Conservation (phyloP, 345 rosid species). For the Acer negundo region DNA sequence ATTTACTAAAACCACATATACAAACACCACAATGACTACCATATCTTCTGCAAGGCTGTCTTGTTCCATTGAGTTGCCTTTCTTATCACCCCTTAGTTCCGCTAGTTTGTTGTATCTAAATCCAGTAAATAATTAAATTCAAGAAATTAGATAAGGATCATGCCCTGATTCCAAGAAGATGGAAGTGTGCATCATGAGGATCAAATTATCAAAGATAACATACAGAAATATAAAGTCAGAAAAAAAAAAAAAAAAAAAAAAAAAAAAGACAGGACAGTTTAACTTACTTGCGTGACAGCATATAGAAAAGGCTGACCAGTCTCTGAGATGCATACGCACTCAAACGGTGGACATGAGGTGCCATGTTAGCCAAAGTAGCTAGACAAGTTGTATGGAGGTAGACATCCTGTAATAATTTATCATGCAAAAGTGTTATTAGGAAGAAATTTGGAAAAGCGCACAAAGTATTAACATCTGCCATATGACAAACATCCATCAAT, state of each 20-base stretch:
- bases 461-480: not conserved
- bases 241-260: constrained; percentile 4
- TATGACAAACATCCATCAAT: not conserved
- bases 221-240: not conserved
- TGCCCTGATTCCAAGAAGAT: constrained; percentile 6
- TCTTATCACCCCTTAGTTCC: constrained; percentile 65
- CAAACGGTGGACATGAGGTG: constrained; percentile 92
- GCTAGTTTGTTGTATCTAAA: constrained; percentile 88
- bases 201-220: constrained; percentile 10
- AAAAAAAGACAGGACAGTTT: not conserved
- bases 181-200: not conserved
- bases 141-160: constrained; percentile 4
- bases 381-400: constrained; percentile 97
- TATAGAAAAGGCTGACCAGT: constrained; percentile 92
- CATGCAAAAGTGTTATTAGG: not conserved
- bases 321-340: constrained; percentile 99
- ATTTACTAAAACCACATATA: constrained; percentile 6
- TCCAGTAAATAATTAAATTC: constrained; percentile 23
- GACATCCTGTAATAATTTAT: constrained; percentile 69
- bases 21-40: constrained; percentile 45
- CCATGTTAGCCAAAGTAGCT: constrained; percentile 98
- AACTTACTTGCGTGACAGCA: constrained; percentile 96
- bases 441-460: not conserved
- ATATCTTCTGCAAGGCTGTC: constrained; percentile 66
- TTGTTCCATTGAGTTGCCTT: constrained; percentile 48